These are phyloP conservation scores for Cyclotella kingstonii DNA, from an alignment of 108 stramenopile genomes.

Conservation along the genomic window DNA sequence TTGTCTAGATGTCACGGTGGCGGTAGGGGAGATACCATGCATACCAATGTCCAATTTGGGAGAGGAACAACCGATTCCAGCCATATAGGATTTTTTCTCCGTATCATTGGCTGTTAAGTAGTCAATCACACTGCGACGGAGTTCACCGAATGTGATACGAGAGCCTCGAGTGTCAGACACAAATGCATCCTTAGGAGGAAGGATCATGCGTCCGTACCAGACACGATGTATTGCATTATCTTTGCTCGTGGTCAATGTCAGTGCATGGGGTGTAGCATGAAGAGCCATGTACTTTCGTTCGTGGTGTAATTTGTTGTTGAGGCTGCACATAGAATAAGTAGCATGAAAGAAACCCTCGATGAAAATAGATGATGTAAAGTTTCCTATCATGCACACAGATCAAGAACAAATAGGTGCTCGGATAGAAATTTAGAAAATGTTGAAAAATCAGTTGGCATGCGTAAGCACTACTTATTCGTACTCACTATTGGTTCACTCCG, in stretches of 20 bases:
- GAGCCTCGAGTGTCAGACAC: conserved; percentile 22
- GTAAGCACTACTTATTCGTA: background rate
- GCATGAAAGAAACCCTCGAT: background rate
- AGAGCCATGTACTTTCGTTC: conserved; percentile 26
- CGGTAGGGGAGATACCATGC: conserved; percentile 44
- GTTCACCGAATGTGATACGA: conserved; percentile 48
- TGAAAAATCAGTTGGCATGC: background rate
- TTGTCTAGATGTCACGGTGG: background rate
- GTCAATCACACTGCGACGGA: conserved; percentile 49
- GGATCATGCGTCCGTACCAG: conserved; percentile 88
- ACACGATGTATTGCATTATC: conserved; percentile 42
- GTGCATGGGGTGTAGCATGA: conserved; percentile 70
- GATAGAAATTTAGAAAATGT: background rate
- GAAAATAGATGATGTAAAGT: background rate
- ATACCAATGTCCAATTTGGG: conserved; percentile 12
- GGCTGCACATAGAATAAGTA: conserved; percentile 1
- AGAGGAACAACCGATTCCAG: conserved; percentile 40
- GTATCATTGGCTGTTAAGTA: conserved; percentile 9
- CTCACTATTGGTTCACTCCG: conserved; percentile 72
- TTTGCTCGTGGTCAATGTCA: conserved; percentile 13
- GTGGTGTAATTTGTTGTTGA: conserved; percentile 34
- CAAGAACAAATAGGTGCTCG: background rate
- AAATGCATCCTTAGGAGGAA: conserved; percentile 68
- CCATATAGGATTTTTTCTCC: too few species aligned
- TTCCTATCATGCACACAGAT: background rate